Conservation (phyloP, 305 asterid genomes). For the Fraxinus sp. region DNA sequence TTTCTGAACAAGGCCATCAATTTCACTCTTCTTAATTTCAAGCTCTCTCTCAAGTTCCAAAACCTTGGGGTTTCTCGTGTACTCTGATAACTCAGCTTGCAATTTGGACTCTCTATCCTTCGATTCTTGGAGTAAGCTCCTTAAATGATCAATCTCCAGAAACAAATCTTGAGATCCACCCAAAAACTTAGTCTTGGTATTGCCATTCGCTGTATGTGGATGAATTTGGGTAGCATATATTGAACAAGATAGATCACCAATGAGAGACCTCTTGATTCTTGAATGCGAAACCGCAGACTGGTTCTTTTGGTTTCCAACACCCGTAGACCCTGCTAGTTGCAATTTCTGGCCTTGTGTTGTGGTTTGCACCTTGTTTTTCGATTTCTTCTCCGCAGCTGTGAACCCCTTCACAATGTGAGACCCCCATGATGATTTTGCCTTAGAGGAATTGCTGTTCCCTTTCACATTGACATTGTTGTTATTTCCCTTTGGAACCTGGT, state of each 20-base stretch:
- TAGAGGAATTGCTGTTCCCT: conserved; percentile 53
- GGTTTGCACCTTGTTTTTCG: conserved; percentile 55
- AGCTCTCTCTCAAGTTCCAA: conserved; percentile 62
- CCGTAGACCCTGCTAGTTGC: conserved; percentile 40
- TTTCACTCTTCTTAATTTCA: conserved; percentile 52
- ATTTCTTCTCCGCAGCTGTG: conserved; percentile 73
- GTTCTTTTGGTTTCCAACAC: conserved; percentile 40
- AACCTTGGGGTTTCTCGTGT: conserved; percentile 41
- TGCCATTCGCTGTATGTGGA: conserved; percentile 46
- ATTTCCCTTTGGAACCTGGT: conserved; percentile 48
- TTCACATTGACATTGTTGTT: conserved; percentile 35
- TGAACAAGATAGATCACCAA: conserved; percentile 77
- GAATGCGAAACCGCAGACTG: conserved; percentile 38
- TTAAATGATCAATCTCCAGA: conserved; percentile 75
- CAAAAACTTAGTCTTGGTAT: conserved; percentile 40
- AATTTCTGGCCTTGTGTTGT: conserved; percentile 54
- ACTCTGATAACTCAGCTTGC: conserved; percentile 67
- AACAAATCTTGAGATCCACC: conserved; percentile 66
- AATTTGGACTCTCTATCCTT: conserved; percentile 72
- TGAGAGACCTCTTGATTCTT: conserved; percentile 75
- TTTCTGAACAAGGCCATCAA: conserved; percentile 52
- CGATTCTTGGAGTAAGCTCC: conserved; percentile 76
- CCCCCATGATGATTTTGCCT: conserved; percentile 84
- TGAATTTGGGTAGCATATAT: conserved; percentile 60
- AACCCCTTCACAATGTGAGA: conserved; percentile 80